Evolutionary conservation across 345 rosid genomes (phyloP).

Genomic region (Hibiscus tridactylites): DNA sequence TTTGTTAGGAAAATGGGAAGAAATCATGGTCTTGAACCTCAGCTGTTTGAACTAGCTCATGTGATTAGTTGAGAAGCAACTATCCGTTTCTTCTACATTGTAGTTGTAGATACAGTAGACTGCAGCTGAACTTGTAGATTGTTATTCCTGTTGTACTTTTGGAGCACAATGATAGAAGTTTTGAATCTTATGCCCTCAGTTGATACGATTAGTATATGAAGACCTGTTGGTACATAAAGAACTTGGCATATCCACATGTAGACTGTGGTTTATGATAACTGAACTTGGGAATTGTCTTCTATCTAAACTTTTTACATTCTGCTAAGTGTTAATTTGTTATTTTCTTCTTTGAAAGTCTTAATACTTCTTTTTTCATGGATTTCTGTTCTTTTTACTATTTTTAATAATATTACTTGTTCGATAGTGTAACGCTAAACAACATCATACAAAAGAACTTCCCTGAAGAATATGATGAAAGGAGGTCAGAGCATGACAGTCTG

Average conservation of each 20-base stretch:
- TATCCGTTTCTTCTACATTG: background rate
- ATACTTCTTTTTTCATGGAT: background rate
- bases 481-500: constrained; percentile 71
- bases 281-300: background rate
- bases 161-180: background rate
- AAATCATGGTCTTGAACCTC: background rate
- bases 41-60: constrained; percentile 4
- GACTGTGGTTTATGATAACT: background rate
- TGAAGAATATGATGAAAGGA: constrained; percentile 82
- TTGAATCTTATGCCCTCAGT: background rate
- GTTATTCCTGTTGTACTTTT: background rate
- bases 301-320: background rate
- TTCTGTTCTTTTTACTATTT: background rate
- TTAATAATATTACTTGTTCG: constrained; percentile 13
- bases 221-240: background rate
- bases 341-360: background rate
- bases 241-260: background rate
- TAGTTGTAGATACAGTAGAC: constrained; percentile 6
- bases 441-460: constrained; percentile 81
- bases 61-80: constrained; percentile 7
- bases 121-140: background rate
- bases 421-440: constrained; percentile 84
- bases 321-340: background rate
- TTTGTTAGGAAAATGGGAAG: background rate
- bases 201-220: background rate